Evolutionary conservation across 1,284 basidiomycete genomes (phyloP).

Genomic region (Cryptococcus jaspeensis): DNA sequence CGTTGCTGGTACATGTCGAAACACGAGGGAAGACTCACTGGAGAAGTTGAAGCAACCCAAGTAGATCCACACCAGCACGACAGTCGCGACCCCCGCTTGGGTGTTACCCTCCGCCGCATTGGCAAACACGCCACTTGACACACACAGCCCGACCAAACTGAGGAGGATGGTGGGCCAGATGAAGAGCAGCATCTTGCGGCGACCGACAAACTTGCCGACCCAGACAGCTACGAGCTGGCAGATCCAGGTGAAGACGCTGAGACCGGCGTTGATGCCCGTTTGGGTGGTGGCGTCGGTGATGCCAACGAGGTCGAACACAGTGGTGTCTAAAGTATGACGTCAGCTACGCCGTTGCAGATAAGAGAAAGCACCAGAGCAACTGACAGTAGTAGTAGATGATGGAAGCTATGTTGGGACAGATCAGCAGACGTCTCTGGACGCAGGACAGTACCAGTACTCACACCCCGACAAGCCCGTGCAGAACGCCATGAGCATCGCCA

Average conservation of each 20-base stretch:
- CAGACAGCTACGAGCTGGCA: slow-evolving; percentile 45
- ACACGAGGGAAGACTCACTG: slow-evolving; percentile 15
- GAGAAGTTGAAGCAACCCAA: slow-evolving; percentile 49
- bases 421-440: background rate
- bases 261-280: slow-evolving; percentile 51
- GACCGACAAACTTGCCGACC: slow-evolving; percentile 39
- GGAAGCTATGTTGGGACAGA: slow-evolving; percentile 19
- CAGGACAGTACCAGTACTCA: background rate
- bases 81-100: slow-evolving; percentile 40
- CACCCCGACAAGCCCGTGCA: slow-evolving; percentile 36
- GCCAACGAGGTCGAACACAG: slow-evolving; percentile 47
- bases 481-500: slow-evolving; percentile 49
- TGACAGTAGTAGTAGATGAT: slow-evolving; percentile 52
- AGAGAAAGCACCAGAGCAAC: too few species aligned
- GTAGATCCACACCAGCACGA: slow-evolving; percentile 52
- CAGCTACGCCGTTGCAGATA: too few species aligned
- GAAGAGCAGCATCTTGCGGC: slow-evolving; percentile 45
- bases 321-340: slow-evolving; percentile 24
- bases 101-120: slow-evolving; percentile 30
- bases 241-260: slow-evolving; percentile 49
- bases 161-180: slow-evolving; percentile 48
- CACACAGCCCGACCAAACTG: slow-evolving; percentile 43
- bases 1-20: background rate
- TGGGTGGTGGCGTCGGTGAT: slow-evolving; percentile 48
- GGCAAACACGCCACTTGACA: slow-evolving; percentile 40